Conservation (phyloP, 176 grass and related monocot species). For the Oryza punctata region DNA sequence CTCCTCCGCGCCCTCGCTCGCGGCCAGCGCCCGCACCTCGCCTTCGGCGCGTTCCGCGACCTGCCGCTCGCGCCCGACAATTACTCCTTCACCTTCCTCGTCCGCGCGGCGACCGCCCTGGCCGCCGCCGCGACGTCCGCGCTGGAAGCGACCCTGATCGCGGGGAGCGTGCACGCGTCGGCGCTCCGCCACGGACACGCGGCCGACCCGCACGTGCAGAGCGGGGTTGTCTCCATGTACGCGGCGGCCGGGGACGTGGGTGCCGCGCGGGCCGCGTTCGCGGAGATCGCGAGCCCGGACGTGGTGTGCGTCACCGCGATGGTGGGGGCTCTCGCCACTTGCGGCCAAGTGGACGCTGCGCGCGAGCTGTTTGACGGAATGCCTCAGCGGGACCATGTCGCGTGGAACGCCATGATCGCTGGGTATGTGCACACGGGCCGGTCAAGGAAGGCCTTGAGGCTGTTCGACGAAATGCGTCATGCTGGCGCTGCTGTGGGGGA, state of each 20-base stretch:
- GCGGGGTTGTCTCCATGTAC: constrained; percentile 74
- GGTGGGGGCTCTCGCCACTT: constrained; percentile 27
- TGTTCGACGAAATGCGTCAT: constrained; percentile 64
- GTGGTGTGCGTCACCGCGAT: constrained; percentile 60
- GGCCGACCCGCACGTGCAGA: constrained; percentile 65
- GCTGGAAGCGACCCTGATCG: background rate
- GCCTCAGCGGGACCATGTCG: constrained; percentile 53
- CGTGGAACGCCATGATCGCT: constrained; percentile 75
- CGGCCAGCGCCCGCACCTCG: constrained; percentile 33
- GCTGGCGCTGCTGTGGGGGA: constrained; percentile 44
- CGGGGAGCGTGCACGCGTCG: constrained; percentile 49
- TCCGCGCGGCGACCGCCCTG: constrained; percentile 48
- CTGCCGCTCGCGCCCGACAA: constrained; percentile 62
- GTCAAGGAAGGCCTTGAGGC: constrained; percentile 50
- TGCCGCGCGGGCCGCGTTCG: constrained; percentile 38
- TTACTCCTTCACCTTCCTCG: constrained; percentile 67
- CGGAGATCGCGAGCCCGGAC: constrained; percentile 56
- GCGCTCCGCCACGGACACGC: constrained; percentile 53
- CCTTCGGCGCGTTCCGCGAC: constrained; percentile 53
- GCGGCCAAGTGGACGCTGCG: constrained; percentile 52
- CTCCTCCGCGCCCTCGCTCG: constrained; percentile 60
- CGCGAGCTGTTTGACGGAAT: constrained; percentile 66
- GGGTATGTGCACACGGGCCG: constrained; percentile 60
- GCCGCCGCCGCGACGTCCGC: background rate
- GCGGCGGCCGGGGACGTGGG: constrained; percentile 44